Evolutionary conservation across 257 asterid genomes (phyloP), one percentile per base, ranked within the genome.

Genomic region (Rehmannia glutinosa): DNA sequence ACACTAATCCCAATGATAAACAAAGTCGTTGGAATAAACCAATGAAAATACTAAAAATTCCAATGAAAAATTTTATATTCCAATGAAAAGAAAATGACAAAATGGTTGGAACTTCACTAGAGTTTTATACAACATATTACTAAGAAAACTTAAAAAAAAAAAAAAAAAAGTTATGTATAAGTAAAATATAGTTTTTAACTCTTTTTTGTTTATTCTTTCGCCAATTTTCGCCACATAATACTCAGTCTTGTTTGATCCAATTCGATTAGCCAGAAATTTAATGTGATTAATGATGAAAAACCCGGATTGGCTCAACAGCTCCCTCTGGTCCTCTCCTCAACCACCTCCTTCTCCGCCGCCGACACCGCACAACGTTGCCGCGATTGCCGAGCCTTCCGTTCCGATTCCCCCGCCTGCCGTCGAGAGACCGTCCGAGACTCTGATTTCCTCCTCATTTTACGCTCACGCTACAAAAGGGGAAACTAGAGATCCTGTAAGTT

Each of bases 231-330:
- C n/a, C n/a, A n/a, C n/a, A 7, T 9, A n/a, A n/a, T n/a, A 4
- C 33, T 4, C 67, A 11, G 16, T 1, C 3, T n/a, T 56, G 19
- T 23, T 16, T 43, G 60, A 70, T 70, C 52, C 36, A n/a, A n/a
- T n/a, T n/a, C n/a, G n/a, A n/a, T 45, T 51, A 20, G 15, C 53
- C 53, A 15, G 35, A 30, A 42, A 58, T 35, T n/a, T 46, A 16
- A 17, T 53, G 43, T 20, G 65, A 68, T 36, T 27, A n/a, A 63
- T 73, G 84, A 70, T 68, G 77, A 83, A 74, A 23, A 86, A 81
- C 21, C 95, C 92, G 36, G 95, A 87, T 78, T 87, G 95, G 95
- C 90, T 87, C 73, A 87, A 87, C 64, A 87, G 84, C 84, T 77
- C 95, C 10, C 83, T 87, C 68, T 87, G 95, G 95, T 83, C 95